A percentile compares a stretch with the other conserved stretches of the same genome.
Conservation (phyloP, 768 basidiomycete species). For the Tubosaeta sp. region DNA sequence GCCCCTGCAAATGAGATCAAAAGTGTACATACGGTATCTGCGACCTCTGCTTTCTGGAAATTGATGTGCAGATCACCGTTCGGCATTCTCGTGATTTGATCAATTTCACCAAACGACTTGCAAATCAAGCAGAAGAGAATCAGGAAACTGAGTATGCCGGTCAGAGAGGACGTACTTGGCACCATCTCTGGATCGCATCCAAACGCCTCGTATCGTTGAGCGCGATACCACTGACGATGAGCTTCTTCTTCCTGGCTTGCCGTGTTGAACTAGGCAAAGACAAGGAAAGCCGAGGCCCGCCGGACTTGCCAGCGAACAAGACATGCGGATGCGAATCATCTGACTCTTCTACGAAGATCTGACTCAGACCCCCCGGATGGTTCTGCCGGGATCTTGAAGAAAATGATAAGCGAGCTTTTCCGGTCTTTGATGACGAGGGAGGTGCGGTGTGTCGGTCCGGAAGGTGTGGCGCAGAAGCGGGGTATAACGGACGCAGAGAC, state of each 20-base stretch:
- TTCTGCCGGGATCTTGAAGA: constrained; percentile 16
- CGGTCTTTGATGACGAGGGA: constrained; percentile 28
- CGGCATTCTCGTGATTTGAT: constrained; percentile 65
- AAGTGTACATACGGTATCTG: constrained; percentile 60
- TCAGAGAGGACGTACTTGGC: constrained; percentile 48
- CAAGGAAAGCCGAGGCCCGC: constrained; percentile 27
- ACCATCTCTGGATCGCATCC: constrained; percentile 70
- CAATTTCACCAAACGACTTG: constrained; percentile 73
- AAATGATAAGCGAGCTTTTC: constrained; percentile 33
- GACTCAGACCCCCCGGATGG: constrained; percentile 11
- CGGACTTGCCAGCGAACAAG: constrained; percentile 24
- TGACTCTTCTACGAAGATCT: constrained; percentile 26
- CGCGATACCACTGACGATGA: constrained; percentile 68
- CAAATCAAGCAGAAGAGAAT: constrained; percentile 5
- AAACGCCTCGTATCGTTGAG: constrained; percentile 57
- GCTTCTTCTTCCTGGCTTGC: constrained; percentile 52
- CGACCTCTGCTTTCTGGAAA: constrained; percentile 71
- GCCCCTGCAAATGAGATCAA: neutral
- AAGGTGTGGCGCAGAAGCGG: constrained; percentile 37
- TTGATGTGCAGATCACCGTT: constrained; percentile 78
- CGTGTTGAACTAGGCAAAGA: constrained; percentile 35
- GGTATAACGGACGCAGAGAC: constrained; percentile 35
- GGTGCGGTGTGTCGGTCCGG: constrained; percentile 33
- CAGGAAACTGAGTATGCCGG: neutral
- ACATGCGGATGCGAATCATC: constrained; percentile 27